Conservation (phyloP, 306 rosid species). For the Trifolium repens region DNA sequence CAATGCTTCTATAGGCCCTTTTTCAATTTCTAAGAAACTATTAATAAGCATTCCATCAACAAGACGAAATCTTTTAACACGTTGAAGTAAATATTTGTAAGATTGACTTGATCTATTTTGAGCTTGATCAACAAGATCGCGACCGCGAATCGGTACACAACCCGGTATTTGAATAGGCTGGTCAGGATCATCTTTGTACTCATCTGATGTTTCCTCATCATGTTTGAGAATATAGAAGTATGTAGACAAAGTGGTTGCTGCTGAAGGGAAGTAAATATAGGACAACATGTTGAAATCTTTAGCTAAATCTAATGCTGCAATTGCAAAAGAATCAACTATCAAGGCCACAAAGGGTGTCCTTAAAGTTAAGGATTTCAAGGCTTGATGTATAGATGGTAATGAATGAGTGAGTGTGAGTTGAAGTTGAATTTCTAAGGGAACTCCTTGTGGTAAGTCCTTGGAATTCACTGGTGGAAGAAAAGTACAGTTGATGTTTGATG, state of each 20-base stretch:
- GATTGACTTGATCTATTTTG: conserved; percentile 22
- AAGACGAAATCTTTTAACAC: background rate
- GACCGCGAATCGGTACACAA: conserved; percentile 34
- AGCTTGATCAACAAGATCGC: conserved; percentile 20
- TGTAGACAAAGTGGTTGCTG: background rate
- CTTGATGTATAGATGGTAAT: conserved; percentile 3
- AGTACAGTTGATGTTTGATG: conserved; percentile 16
- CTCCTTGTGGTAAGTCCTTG: conserved; percentile 1
- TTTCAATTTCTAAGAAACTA: conserved; percentile 33
- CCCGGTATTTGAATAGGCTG: conserved; percentile 30
- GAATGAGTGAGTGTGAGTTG: background rate
- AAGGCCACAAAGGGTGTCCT: conserved; percentile 1
- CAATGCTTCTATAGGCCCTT: conserved; percentile 26
- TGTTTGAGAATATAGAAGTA: background rate
- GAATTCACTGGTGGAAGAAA: conserved; percentile 11
- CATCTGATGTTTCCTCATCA: conserved; percentile 30
- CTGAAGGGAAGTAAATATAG: background rate
- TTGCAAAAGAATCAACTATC: conserved; percentile 8
- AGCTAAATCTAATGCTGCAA: background rate
- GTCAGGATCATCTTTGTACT: conserved; percentile 27
- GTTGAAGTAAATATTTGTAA: conserved; percentile 1
- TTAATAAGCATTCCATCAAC: conserved; percentile 37
- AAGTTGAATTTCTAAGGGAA: background rate
- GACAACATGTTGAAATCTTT: conserved; percentile 32
- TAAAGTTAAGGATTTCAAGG: conserved; percentile 11